These are phyloP conservation scores for Bonnemaisonia californica DNA, from an alignment of 31 red algal species.

Conservation along the genomic window DNA sequence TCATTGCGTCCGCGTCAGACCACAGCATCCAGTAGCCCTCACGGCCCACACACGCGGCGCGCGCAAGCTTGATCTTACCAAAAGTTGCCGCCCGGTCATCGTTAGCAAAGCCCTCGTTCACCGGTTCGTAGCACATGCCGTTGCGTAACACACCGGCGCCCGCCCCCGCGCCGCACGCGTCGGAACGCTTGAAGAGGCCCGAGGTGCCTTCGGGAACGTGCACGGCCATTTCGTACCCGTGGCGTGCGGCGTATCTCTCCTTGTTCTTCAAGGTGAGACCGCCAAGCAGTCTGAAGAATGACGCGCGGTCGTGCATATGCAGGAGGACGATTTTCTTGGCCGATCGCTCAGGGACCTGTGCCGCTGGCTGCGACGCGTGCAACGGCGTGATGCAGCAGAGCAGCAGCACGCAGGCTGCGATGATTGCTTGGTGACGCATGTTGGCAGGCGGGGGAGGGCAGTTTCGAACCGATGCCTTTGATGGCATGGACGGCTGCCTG, in stretches of 20 bases:
- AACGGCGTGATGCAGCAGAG: no score
- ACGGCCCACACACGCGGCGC: slow-evolving; percentile 62
- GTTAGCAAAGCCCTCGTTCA: slow-evolving; percentile 6
- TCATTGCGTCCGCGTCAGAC: slow-evolving; percentile 79
- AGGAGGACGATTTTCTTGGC: slow-evolving; percentile 38
- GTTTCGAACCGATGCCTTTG: no score
- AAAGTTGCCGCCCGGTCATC: slow-evolving; percentile 60
- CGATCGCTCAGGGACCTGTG: background rate
- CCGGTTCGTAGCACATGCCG: background rate
- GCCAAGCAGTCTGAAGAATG: slow-evolving; percentile 49
- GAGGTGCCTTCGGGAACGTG: slow-evolving; percentile 48
- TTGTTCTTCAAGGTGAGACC: slow-evolving; percentile 54
- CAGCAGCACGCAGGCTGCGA: no score
- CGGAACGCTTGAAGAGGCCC: slow-evolving; percentile 35
- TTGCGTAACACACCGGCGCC: background rate
- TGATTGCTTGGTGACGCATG: no score
- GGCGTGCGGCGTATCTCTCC: slow-evolving; percentile 58
- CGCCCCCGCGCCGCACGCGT: background rate
- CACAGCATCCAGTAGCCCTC: slow-evolving; percentile 82
- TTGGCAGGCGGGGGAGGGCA: no score
- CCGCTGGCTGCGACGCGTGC: no score
- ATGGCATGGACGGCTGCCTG: no score
- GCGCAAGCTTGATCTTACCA: slow-evolving; percentile 76
- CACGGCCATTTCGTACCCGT: slow-evolving; percentile 74
- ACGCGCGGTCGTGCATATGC: slow-evolving; percentile 52